Evolutionary conservation across 2,329 filamentous ascomycete species (phyloP).

Genomic region (Botryotinia calthae): DNA sequence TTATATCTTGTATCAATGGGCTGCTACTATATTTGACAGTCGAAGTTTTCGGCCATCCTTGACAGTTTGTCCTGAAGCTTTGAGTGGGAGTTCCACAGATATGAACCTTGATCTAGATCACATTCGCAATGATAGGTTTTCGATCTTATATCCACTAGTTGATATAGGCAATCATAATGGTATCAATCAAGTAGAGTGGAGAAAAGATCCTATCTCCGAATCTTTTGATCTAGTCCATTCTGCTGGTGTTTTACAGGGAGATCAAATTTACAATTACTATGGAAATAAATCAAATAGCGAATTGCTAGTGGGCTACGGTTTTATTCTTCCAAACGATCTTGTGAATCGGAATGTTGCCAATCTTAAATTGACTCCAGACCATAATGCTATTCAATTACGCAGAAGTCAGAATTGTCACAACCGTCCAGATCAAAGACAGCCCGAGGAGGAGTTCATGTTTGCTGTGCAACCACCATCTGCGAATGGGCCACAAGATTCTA

Average conservation of each 20-base stretch:
- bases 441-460: slow-evolving; percentile 35
- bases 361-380: slow-evolving; percentile 31
- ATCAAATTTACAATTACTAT: slow-evolving; percentile 67
- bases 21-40: slow-evolving; percentile 62
- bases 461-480: neutral
- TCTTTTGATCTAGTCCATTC: slow-evolving; percentile 46
- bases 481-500: neutral
- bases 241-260: slow-evolving; percentile 48
- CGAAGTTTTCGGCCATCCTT: slow-evolving; percentile 63
- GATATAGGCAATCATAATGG: slow-evolving; percentile 72
- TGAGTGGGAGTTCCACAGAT: neutral
- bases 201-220: slow-evolving; percentile 42
- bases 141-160: slow-evolving; percentile 66
- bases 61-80: slow-evolving; percentile 40
- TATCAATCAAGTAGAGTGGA: slow-evolving; percentile 58
- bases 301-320: slow-evolving; percentile 62
- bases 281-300: slow-evolving; percentile 74
- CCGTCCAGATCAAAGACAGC: neutral
- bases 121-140: slow-evolving; percentile 39
- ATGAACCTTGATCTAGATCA: slow-evolving; percentile 24
- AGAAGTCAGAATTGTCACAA: slow-evolving; percentile 30
- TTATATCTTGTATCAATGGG: slow-evolving; percentile 58
- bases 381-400: slow-evolving; percentile 25
- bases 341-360: slow-evolving; percentile 40
- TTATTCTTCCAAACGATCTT: slow-evolving; percentile 48